phyloP scores from a whole-genome alignment of 106 monocot genomes.

The Acanthochlamys bracteata region DNA sequence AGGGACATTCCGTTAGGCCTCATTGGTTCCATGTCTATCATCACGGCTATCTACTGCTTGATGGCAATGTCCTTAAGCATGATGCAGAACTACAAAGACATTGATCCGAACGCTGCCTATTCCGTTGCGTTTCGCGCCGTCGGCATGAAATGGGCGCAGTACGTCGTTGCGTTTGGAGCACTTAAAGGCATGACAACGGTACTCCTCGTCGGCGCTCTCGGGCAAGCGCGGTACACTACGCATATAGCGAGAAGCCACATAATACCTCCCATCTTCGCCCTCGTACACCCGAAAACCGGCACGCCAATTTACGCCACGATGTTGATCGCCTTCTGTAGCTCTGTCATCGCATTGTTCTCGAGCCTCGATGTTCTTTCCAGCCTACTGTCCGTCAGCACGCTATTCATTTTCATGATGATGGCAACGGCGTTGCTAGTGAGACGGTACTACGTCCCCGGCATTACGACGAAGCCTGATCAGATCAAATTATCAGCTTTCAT shows the following conservation, averaged over 20 bases:
- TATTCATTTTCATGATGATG: conserved; percentile 68
- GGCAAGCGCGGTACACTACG: conserved; percentile 48
- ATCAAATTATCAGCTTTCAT: neutral
- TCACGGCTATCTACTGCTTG: conserved; percentile 60
- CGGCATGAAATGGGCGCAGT: conserved; percentile 76
- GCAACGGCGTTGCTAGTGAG: conserved; percentile 24
- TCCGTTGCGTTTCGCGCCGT: conserved; percentile 58
- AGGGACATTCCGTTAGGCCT: conserved; percentile 76
- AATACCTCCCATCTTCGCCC: conserved; percentile 45
- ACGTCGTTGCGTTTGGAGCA: conserved; percentile 67
- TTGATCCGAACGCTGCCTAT: conserved; percentile 58
- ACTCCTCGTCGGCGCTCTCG: conserved; percentile 43
- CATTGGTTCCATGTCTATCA: conserved; percentile 55
- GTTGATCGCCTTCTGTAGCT: conserved; percentile 22
- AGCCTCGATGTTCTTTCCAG: conserved; percentile 41
- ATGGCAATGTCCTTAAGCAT: conserved; percentile 63
- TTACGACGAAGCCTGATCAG: neutral
- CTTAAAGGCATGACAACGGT: conserved; percentile 84
- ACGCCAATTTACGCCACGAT: conserved; percentile 48
- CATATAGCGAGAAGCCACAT: conserved; percentile 54
- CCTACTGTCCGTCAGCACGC: conserved; percentile 48
- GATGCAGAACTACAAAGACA: conserved; percentile 36
- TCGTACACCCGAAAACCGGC: conserved; percentile 48
- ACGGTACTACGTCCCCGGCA: neutral
- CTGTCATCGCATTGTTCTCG: conserved; percentile 43